Evolutionary conservation across 805 yeast species (phyloP).

Genomic region (Ogataea haglerorum): DNA sequence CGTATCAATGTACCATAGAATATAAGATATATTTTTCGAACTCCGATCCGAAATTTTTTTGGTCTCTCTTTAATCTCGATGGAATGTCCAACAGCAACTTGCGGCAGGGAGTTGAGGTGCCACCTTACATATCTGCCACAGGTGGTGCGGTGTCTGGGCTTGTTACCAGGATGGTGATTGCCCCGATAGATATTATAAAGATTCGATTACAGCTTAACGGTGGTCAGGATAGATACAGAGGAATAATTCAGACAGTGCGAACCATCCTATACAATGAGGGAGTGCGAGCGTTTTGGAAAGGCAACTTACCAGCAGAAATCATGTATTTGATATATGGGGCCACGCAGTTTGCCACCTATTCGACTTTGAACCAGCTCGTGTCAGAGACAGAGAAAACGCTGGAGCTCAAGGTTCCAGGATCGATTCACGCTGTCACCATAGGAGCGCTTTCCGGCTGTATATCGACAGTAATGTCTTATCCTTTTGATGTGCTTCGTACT

Average conservation of each 20-base stretch:
- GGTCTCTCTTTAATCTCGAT: background rate
- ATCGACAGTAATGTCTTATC: constrained; percentile 77
- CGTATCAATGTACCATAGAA: constrained; percentile 1
- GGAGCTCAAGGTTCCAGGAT: constrained; percentile 30
- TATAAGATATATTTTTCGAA: background rate
- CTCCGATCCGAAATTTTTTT: constrained; percentile 9
- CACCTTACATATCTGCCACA: constrained; percentile 49
- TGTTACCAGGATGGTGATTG: constrained; percentile 47
- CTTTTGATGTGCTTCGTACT: constrained; percentile 87
- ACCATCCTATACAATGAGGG: constrained; percentile 54
- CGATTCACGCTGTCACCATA: constrained; percentile 48
- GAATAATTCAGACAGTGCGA: constrained; percentile 37
- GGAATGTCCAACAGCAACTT: constrained; percentile 21
- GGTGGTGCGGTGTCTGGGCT: constrained; percentile 76
- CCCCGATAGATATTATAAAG: constrained; percentile 78
- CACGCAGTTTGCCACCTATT: constrained; percentile 72
- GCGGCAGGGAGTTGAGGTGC: constrained; percentile 46
- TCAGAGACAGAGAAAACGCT: constrained; percentile 27
- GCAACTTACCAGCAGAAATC: constrained; percentile 86
- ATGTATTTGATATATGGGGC: constrained; percentile 86
- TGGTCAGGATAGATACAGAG: constrained; percentile 29
- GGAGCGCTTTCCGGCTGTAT: constrained; percentile 78
- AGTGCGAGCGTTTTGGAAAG: constrained; percentile 83
- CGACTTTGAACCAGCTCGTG: constrained; percentile 48
- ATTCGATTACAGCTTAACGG: constrained; percentile 67